phyloP scores from a whole-genome alignment of 257 asterid genomes.

The Jacaranda copaia region DNA sequence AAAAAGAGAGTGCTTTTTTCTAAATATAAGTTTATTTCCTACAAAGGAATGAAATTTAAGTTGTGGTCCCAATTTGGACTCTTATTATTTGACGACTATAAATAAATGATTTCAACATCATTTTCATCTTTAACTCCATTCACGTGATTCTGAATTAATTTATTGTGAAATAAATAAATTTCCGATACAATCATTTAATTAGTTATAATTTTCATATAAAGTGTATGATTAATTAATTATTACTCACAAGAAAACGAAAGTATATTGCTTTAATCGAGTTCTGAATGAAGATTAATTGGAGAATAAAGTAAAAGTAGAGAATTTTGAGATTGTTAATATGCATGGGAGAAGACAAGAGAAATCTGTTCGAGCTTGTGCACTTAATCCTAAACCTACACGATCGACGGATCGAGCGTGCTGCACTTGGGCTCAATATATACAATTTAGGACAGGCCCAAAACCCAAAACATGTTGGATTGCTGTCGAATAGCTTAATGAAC shows the following conservation, averaged over 20 bases:
- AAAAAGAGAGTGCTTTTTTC: background rate
- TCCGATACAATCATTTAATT: background rate
- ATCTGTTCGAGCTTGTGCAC: background rate
- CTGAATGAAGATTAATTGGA: too few species aligned
- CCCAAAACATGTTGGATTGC: background rate
- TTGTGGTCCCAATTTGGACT: slow-evolving; percentile 14
- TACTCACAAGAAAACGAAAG: too few species aligned
- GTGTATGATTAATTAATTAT: too few species aligned
- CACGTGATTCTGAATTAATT: background rate
- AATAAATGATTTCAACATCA: background rate
- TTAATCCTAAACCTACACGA: too few species aligned
- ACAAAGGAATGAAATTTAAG: background rate
- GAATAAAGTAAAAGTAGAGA: too few species aligned
- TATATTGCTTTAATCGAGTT: too few species aligned
- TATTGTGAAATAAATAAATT: background rate
- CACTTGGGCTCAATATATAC: background rate
- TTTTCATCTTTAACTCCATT: background rate
- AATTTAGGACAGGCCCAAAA: background rate
- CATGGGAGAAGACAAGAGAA: background rate
- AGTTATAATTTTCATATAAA: too few species aligned
- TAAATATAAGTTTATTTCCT: background rate
- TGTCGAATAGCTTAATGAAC: background rate
- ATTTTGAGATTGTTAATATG: too few species aligned
- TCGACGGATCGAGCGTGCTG: too few species aligned
- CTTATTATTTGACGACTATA: background rate